Percentiles rank a stretch among this genome's conserved stretches.
Evolutionary conservation across 306 rosid genomes (phyloP).

Genomic region (Fagus crenata): DNA sequence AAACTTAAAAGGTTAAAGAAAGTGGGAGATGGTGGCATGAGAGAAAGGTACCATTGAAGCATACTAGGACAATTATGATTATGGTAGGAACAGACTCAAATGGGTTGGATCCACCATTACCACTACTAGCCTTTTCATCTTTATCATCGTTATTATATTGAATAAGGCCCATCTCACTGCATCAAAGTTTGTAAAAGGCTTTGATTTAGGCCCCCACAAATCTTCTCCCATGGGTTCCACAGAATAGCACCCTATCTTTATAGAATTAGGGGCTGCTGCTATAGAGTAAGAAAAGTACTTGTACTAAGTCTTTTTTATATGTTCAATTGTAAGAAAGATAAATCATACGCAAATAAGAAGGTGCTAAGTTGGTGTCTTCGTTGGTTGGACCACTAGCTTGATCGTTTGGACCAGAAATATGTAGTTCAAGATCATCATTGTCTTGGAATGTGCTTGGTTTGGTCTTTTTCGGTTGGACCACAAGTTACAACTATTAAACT

Average conservation of each 20-base stretch:
- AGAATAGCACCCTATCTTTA: slow-evolving; percentile 22
- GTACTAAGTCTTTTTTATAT: background rate
- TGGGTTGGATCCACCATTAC: slow-evolving; percentile 66
- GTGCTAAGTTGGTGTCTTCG: slow-evolving; percentile 31
- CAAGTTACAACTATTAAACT: slow-evolving; percentile 26
- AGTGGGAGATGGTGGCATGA: slow-evolving; percentile 42
- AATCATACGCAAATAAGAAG: slow-evolving; percentile 37
- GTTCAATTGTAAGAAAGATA: slow-evolving; percentile 23
- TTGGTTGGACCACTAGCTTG: slow-evolving; percentile 36
- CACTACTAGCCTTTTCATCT: slow-evolving; percentile 34
- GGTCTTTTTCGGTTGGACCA: slow-evolving; percentile 43
- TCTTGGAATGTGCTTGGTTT: slow-evolving; percentile 19
- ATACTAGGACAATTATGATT: slow-evolving; percentile 52
- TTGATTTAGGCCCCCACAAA: slow-evolving; percentile 42
- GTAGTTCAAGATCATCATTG: slow-evolving; percentile 14
- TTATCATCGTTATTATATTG: slow-evolving; percentile 34
- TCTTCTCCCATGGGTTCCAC: slow-evolving; percentile 46
- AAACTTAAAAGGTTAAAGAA: slow-evolving; percentile 29
- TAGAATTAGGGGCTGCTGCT: slow-evolving; percentile 23
- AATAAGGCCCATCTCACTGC: slow-evolving; percentile 19
- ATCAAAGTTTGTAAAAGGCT: slow-evolving; percentile 55
- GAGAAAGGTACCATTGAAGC: slow-evolving; percentile 38
- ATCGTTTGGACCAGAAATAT: slow-evolving; percentile 18
- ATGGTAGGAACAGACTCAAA: slow-evolving; percentile 43
- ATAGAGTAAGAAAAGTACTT: slow-evolving; percentile 11